Evolutionary conservation across 495 filamentous ascomycete genomes (phyloP), one percentile per base, ranked within the genome.

Genomic region (Penicillium canescens): DNA sequence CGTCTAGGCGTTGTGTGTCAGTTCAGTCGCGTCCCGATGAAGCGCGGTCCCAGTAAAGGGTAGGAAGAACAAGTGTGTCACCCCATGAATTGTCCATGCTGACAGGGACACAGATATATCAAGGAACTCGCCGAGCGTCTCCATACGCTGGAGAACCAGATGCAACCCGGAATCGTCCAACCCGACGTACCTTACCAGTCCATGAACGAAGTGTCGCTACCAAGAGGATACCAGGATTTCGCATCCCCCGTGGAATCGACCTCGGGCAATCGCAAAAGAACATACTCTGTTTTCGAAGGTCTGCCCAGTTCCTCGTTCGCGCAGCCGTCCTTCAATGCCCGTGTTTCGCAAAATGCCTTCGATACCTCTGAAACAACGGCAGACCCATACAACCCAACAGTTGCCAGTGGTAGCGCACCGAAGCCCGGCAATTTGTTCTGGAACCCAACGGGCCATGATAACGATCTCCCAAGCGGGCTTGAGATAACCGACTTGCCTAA

Each of bases 1-100:
- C 82, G 93, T 36, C 85, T 91, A 6, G 81, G 82, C 4, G 83
- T 86, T 10, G 80, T 80, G 10, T 98, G 93, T 68, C 86, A 90
- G 8, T 98, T 96, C 62, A 96, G 90, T 73, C 82, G 93, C 55
- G 88, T 95, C 37, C 93, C 92, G 2, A 91, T 95, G 83, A 98
- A 98, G 70, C 84, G 93, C 50, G 93, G 93, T 6, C 93, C 93
- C 5, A 96, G 90, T 61, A 98, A 98, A 84, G 93, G 93, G 85
- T 91, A 81, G 57, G 80, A 51, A 11, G 6, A 43, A 34, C 26
- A 7, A 41, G 42, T 24, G 55, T 52, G 46, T 39, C 48, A 11
- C 20, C 10, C 4, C 26, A 18, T 46, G 10, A 16, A 39, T 28
- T 21, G 6, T n/a, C 36, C 12, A 33, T 13, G 43, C 70, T 75